These are phyloP conservation scores for Esteya vermicola DNA, from an alignment of 2,329 filamentous ascomycete species.

Conservation along the genomic window DNA sequence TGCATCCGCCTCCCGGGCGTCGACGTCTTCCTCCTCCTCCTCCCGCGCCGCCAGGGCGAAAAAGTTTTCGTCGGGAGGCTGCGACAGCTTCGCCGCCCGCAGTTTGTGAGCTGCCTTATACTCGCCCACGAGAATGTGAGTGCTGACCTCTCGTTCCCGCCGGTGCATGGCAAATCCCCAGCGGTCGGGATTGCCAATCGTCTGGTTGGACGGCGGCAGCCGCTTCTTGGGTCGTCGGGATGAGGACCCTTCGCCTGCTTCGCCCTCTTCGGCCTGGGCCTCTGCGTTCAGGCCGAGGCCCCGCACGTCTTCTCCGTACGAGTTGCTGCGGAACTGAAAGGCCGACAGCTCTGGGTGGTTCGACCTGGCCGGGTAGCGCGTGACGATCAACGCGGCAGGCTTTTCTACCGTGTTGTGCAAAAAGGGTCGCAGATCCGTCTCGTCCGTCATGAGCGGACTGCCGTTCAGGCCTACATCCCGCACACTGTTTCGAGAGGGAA, in stretches of 20 bases:
- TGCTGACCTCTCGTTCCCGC: not conserved
- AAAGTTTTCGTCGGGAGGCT: no score
- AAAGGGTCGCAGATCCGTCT: not conserved
- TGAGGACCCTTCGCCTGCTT: not conserved
- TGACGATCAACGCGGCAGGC: not conserved
- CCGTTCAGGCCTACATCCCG: not conserved
- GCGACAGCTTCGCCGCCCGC: not conserved
- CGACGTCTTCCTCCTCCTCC: no score
- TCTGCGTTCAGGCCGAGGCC: not conserved
- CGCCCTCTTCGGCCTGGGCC: not conserved
- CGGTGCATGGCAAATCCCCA: not conserved
- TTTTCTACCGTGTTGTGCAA: not conserved
- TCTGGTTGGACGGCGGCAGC: not conserved
- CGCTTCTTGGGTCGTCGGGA: no score
- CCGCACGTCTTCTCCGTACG: no score
- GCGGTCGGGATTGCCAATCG: slow-evolving; percentile 1
- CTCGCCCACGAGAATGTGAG: slow-evolving; percentile 3
- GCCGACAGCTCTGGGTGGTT: not conserved
- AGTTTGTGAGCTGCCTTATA: slow-evolving; percentile 4
- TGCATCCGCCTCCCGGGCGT: no score
- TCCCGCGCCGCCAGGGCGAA: no score
- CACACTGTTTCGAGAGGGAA: not conserved
- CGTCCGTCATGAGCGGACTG: not conserved
- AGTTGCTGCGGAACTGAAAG: not conserved
- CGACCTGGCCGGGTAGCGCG: not conserved